A percentile compares a stretch with the other conserved stretches of the same genome.
Evolutionary conservation across 1,284 basidiomycete genomes (phyloP).

Genomic region (Meira miltonrushii): DNA sequence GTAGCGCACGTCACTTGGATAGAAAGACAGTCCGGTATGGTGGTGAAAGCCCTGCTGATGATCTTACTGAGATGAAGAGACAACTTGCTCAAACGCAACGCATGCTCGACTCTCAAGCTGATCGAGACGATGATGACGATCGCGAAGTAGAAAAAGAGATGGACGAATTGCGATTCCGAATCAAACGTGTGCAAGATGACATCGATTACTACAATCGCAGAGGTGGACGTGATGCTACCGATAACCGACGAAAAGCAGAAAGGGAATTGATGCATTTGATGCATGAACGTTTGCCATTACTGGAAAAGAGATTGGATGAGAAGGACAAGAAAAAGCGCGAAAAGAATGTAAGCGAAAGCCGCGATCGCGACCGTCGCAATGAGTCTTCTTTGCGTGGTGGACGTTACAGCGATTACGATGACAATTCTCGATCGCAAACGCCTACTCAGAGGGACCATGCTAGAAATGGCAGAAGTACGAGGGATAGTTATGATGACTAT

Average conservation of each 20-base stretch:
- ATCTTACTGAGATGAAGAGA: slow-evolving; percentile 80
- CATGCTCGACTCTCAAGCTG: slow-evolving; percentile 73
- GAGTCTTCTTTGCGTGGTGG: slow-evolving; percentile 59
- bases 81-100: slow-evolving; percentile 75
- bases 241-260: slow-evolving; percentile 79
- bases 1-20: slow-evolving; percentile 81
- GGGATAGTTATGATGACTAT: not conserved
- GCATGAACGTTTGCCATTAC: slow-evolving; percentile 85
- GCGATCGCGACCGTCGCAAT: slow-evolving; percentile 80
- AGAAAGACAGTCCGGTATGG: slow-evolving; percentile 74
- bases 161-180: slow-evolving; percentile 77
- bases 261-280: slow-evolving; percentile 78
- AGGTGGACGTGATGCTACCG: slow-evolving; percentile 67
- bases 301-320: slow-evolving; percentile 78
- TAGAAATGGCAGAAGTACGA: not conserved
- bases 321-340: slow-evolving; percentile 73
- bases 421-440: slow-evolving; percentile 22
- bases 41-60: slow-evolving; percentile 62
- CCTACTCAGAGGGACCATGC: slow-evolving; percentile 40
- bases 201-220: slow-evolving; percentile 78
- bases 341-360: slow-evolving; percentile 53
- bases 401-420: slow-evolving; percentile 19
- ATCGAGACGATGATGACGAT: slow-evolving; percentile 56
- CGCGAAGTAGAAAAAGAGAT: slow-evolving; percentile 73
- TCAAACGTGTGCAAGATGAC: slow-evolving; percentile 84